A percentile compares a stretch with the other conserved stretches of the same genome.
Evolutionary conservation across 2,329 filamentous ascomycete genomes (phyloP).

Genomic region (Aspergillus pseudoterreus): DNA sequence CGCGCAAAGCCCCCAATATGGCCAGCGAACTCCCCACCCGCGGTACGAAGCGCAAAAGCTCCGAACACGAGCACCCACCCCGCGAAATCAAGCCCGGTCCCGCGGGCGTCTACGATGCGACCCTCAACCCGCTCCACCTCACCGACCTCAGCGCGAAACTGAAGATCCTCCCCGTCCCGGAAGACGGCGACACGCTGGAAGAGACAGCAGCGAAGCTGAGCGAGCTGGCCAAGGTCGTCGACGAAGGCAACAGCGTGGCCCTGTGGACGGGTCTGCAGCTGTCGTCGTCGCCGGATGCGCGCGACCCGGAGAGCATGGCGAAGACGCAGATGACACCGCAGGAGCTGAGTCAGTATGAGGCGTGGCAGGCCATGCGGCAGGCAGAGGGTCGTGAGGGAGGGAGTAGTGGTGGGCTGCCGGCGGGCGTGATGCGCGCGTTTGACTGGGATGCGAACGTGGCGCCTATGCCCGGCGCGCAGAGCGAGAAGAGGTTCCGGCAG

Average conservation of each 20-base stretch:
- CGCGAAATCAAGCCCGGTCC: not conserved
- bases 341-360: constrained; percentile 13
- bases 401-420: not conserved
- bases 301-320: constrained; percentile 11
- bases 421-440: constrained; percentile 7
- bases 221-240: constrained; percentile 12
- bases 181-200: constrained; percentile 15
- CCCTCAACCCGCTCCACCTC: constrained; percentile 4
- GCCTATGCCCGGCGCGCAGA: constrained; percentile 14
- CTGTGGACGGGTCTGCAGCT: constrained; percentile 16
- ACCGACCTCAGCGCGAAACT: constrained; percentile 4
- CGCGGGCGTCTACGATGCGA: not conserved
- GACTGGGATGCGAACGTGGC: constrained; percentile 16
- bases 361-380: not conserved
- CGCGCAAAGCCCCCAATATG: not conserved
- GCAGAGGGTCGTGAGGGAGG: not conserved
- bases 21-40: constrained; percentile 2
- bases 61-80: not conserved
- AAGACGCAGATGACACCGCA: constrained; percentile 10
- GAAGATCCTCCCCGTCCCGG: constrained; percentile 12
- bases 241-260: constrained; percentile 18
- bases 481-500: constrained; percentile 15
- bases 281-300: not conserved
- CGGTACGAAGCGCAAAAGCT: not conserved
- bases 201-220: constrained; percentile 14